Conservation (phyloP, 2,329 filamentous ascomycete species). For the Sporothrix sp. region DNA sequence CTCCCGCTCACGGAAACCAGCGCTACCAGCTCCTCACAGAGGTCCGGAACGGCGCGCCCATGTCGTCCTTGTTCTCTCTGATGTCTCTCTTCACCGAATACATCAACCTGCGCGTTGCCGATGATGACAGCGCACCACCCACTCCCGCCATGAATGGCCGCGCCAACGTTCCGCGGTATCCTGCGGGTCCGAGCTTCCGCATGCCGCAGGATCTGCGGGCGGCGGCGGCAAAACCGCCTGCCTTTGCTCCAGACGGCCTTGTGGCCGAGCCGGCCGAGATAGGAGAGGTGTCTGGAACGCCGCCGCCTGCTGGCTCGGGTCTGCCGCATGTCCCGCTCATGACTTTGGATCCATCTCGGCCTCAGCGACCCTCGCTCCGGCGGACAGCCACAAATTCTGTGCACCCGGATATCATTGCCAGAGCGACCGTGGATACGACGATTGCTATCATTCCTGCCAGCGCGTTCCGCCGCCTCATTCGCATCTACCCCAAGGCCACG, state of each 20-base stretch:
- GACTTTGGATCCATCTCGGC: conserved; percentile 46
- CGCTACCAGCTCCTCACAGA: conserved; percentile 93
- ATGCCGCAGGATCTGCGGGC: conserved; percentile 25
- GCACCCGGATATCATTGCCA: conserved; percentile 93
- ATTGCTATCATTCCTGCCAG: conserved; percentile 97
- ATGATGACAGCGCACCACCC: conserved; percentile 43
- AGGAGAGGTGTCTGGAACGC: conserved; percentile 12
- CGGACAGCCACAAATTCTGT: conserved; percentile 58
- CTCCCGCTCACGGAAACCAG: conserved; percentile 53
- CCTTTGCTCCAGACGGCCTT: conserved; percentile 17
- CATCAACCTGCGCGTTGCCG: conserved; percentile 64
- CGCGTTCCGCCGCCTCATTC: conserved; percentile 84
- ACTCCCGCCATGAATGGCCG: conserved; percentile 23
- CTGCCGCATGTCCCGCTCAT: conserved; percentile 64
- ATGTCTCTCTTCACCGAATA: conserved; percentile 96
- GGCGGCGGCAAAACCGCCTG: conserved; percentile 33
- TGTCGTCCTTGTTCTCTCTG: conserved; percentile 97
- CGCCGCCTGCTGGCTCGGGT: conserved; percentile 20
- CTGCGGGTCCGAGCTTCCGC: conserved; percentile 23
- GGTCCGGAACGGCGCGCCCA: conserved; percentile 93
- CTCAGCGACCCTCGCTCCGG: conserved; percentile 33
- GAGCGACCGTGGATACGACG: conserved; percentile 90
- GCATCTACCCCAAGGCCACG: conserved; percentile 91
- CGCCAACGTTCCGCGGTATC: conserved; percentile 22
- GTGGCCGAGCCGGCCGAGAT: conserved; percentile 21